These are phyloP conservation scores for Rubia peregrina DNA, from an alignment of 305 asterid genomes.

Conservation along the genomic window DNA sequence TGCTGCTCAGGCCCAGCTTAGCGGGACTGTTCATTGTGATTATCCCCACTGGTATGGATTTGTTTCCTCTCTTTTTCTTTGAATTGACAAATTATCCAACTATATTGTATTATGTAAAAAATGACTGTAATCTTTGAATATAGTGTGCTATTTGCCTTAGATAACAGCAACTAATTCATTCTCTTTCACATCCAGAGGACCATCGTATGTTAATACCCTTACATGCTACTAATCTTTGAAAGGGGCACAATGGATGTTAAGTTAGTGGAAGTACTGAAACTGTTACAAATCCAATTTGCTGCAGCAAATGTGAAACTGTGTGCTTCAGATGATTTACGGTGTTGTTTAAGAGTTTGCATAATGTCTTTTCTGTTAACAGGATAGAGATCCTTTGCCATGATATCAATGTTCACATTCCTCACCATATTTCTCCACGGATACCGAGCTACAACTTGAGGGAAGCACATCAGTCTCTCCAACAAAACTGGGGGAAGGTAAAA, in stretches of 20 bases:
- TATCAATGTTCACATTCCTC: slow-evolving; percentile 94
- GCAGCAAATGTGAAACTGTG: too few species aligned
- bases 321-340: too few species aligned
- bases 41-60: slow-evolving; percentile 71
- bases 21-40: slow-evolving; percentile 93
- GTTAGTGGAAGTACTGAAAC: not conserved
- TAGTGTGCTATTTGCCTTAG: not conserved
- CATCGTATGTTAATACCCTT: not conserved
- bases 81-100: not conserved
- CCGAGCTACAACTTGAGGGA: slow-evolving; percentile 85
- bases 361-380: slow-evolving; percentile 42
- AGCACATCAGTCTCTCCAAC: slow-evolving; percentile 81
- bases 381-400: slow-evolving; percentile 86
- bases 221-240: not conserved
- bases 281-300: too few species aligned
- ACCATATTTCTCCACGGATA: slow-evolving; percentile 82
- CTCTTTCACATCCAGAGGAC: not conserved
- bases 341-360: not conserved
- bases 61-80: slow-evolving; percentile 9
- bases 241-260: not conserved
- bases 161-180: not conserved
- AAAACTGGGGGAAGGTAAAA: slow-evolving; percentile 88
- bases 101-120: not conserved
- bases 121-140: not conserved
- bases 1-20: slow-evolving; percentile 94